Evolutionary conservation across 257 asterid species (phyloP), one percentile per base, ranked within the genome.

Genomic region (Solanum arcanum): DNA sequence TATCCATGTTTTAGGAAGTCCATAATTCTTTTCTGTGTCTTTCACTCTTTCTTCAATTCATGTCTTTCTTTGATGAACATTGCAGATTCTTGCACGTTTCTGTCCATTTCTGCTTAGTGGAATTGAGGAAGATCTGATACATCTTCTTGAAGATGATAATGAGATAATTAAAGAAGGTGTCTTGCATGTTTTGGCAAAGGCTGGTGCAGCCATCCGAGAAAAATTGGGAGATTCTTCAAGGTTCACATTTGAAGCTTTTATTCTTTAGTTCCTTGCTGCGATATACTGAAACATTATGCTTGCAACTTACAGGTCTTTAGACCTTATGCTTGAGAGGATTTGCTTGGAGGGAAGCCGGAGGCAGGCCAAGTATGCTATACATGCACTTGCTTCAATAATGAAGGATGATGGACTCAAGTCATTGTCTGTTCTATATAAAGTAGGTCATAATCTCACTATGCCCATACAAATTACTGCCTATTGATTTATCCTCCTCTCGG

Each of bases 331-430:
- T 62, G 99, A 97, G 94, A 98, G 99, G 86, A 94, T 97, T 91
- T 97, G 99, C 92, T 91, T 96, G 9, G 99, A 97, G 94, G 99
- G 99, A 91, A 95, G 95, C 90, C 92, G 99, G 81, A 93, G 99
- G 94, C 99, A 96, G 92, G 99, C 99, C 74, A 97, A 97, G 89
- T 97, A 96, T 93, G 97, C 99, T 69, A 98, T 97, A 86, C 98
- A 97, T 92, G 99, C 99, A 15, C 95, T 97, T 88, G 98, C 99
- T 88, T 95, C 99, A 88, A 94, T 97, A 89, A 97, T 98, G 88
- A 95, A 95, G 91, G 99, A 97, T 90, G 99, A 96, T n/a, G 99
- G 99, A 23, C 98, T 97, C 86, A 96, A 94, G 98, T 95, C 99
- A 88, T 98, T 97, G 86, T 97, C 99, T 89, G 99, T 97, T 88